These are phyloP conservation scores for Fusarium sp. DNA, from an alignment of 2,329 filamentous ascomycete genomes.

Conservation along the genomic window DNA sequence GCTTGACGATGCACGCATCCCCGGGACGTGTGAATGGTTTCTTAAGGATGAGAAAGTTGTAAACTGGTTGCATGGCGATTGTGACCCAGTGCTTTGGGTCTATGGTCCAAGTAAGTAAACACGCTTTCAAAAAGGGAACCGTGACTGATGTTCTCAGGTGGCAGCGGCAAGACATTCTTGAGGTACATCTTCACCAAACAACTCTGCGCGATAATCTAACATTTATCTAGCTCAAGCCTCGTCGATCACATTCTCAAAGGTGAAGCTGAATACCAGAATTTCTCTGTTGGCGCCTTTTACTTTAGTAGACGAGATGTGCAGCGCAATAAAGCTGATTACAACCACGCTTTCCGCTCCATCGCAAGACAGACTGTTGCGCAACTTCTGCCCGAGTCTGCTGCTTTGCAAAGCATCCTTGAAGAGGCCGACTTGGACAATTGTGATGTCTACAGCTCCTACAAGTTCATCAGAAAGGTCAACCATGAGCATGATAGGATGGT, in stretches of 20 bases:
- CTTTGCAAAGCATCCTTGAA: fast-evolving
- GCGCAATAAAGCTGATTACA: background rate
- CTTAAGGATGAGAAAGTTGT: background rate
- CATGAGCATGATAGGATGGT: fast-evolving
- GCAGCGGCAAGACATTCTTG: constrained; percentile 15
- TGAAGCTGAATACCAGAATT: fast-evolving
- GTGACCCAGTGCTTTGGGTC: background rate
- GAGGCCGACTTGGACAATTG: background rate
- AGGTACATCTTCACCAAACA: background rate
- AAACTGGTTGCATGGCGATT: background rate
- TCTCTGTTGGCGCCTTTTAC: background rate
- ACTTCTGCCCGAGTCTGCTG: background rate
- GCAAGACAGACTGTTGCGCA: background rate
- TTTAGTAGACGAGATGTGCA: background rate
- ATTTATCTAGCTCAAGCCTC: background rate
- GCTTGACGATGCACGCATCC: background rate
- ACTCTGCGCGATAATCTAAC: background rate
- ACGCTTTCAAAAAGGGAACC: fast-evolving
- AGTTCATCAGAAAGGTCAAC: background rate
- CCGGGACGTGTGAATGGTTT: background rate
- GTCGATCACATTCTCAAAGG: background rate
- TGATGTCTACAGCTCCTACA: fast-evolving
- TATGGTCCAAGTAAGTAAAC: background rate
- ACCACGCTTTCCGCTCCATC: background rate
- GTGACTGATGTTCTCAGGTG: background rate